These are phyloP conservation scores for Cordyceps militaris DNA, from an alignment of 2,329 filamentous ascomycete genomes.

Conservation along the genomic window DNA sequence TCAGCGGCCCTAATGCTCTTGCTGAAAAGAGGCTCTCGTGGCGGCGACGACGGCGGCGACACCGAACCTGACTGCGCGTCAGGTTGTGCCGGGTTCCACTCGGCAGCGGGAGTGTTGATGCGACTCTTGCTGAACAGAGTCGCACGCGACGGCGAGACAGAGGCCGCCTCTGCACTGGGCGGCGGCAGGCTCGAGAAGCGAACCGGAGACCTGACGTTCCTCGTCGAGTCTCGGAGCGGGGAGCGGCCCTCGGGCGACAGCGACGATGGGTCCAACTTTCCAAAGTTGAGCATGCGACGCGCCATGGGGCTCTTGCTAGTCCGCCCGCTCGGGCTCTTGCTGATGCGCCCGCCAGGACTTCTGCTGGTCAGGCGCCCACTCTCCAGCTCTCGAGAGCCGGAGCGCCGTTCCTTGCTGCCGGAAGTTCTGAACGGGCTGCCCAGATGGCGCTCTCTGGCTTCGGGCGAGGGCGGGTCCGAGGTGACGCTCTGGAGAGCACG, in stretches of 20 bases:
- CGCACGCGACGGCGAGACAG: neutral
- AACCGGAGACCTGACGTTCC: neutral
- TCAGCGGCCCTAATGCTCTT: neutral
- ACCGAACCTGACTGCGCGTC: neutral
- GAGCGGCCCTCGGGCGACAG: conserved; percentile 10
- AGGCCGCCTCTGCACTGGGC: neutral
- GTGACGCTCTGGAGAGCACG: conserved; percentile 51
- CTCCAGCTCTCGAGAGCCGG: conserved; percentile 22
- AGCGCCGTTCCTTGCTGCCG: conserved; percentile 28
- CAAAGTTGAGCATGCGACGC: conserved; percentile 12
- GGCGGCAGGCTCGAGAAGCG: neutral
- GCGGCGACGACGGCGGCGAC: neutral
- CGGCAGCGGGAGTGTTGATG: neutral
- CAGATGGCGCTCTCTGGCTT: conserved; percentile 41
- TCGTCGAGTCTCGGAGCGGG: neutral
- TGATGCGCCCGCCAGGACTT: conserved; percentile 23
- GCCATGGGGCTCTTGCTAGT: conserved; percentile 1
- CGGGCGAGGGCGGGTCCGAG: conserved; percentile 51
- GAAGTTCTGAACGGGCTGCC: conserved; percentile 49
- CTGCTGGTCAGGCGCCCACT: conserved; percentile 21
- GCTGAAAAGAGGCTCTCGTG: neutral
- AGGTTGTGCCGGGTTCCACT: neutral
- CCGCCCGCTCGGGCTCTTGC: conserved; percentile 5
- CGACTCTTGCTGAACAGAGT: neutral
- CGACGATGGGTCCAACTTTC: conserved; percentile 3